Evolutionary conservation across 2,329 filamentous ascomycete genomes (phyloP).

Genomic region (Phialemoniopsis sp.): DNA sequence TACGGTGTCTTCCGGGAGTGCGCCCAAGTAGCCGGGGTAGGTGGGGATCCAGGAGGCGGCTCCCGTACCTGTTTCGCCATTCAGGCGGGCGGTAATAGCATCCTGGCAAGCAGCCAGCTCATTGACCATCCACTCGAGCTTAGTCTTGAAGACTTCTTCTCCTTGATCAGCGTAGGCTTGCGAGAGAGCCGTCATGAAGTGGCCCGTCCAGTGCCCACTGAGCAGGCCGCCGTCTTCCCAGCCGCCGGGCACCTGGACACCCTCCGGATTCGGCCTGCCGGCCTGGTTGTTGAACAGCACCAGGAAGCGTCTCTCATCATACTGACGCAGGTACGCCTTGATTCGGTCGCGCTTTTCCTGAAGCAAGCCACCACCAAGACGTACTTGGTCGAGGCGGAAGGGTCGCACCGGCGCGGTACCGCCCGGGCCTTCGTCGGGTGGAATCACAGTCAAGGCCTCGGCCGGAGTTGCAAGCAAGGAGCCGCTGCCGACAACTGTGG

Average conservation of each 20-base stretch:
- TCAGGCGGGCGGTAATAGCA: conserved; percentile 19
- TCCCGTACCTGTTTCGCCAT: conserved; percentile 9
- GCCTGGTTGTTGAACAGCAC: conserved; percentile 26
- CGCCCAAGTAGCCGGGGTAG: conserved; percentile 22
- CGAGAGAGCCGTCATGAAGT: conserved; percentile 24
- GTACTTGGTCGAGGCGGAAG: conserved; percentile 24
- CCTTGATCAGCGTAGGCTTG: conserved; percentile 25
- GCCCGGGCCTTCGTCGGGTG: conserved; percentile 18
- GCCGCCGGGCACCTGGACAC: conserved; percentile 18
- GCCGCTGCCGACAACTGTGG: conserved; percentile 5
- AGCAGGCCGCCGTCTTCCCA: conserved; percentile 28
- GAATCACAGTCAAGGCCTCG: neutral
- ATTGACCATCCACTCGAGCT: conserved; percentile 25
- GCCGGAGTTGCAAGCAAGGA: conserved; percentile 1
- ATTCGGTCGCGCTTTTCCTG: conserved; percentile 26
- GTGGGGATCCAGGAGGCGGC: conserved; percentile 20
- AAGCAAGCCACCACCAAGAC: conserved; percentile 20
- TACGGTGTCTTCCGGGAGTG: conserved; percentile 24
- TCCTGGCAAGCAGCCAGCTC: conserved; percentile 22
- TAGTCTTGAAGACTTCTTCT: conserved; percentile 20
- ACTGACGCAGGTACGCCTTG: conserved; percentile 19
- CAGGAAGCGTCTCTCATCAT: conserved; percentile 21
- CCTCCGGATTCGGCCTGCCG: conserved; percentile 18
- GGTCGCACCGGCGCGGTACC: conserved; percentile 23
- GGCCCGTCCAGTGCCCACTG: conserved; percentile 26